Evolutionary conservation across 2,329 filamentous ascomycete species (phyloP).

Genomic region (Didymellaceae sp.): DNA sequence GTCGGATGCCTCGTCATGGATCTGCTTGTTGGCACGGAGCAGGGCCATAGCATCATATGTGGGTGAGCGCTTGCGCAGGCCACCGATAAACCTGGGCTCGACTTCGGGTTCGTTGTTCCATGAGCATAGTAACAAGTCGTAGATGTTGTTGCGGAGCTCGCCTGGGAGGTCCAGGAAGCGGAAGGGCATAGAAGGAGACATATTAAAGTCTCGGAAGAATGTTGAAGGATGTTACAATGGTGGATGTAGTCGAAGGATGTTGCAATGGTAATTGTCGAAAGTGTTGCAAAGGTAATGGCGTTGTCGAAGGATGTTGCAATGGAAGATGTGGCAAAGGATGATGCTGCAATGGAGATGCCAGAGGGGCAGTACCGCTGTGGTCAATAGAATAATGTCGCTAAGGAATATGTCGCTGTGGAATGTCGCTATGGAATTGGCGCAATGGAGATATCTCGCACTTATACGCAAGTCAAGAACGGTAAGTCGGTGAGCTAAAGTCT

Average conservation of each 20-base stretch:
- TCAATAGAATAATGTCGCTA: background rate
- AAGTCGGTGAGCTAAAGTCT: conserved; percentile 17
- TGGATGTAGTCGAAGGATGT: background rate
- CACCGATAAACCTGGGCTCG: conserved; percentile 23
- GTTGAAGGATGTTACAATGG: background rate
- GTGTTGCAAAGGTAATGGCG: too few relatives aligned
- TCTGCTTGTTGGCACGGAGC: conserved; percentile 35
- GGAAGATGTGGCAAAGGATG: background rate
- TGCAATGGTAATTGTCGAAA: conserved; percentile 8
- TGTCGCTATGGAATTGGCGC: conserved; percentile 26
- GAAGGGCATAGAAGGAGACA: conserved; percentile 28
- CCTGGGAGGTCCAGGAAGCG: conserved; percentile 36
- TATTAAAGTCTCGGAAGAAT: background rate
- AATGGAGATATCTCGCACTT: conserved; percentile 29
- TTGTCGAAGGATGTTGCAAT: background rate
- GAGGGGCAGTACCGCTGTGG: conserved; percentile 16
- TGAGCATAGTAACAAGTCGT: conserved; percentile 35
- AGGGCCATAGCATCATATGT: conserved; percentile 30
- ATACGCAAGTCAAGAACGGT: conserved; percentile 26
- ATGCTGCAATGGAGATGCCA: too few relatives aligned
- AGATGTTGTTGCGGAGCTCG: conserved; percentile 36
- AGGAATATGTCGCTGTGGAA: conserved; percentile 7
- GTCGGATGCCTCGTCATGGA: conserved; percentile 36
- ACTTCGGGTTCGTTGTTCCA: conserved; percentile 30
- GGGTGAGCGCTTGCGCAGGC: conserved; percentile 25